These are phyloP conservation scores for Spathaspora girioi DNA, from an alignment of 805 yeast genomes.

Conservation along the genomic window DNA sequence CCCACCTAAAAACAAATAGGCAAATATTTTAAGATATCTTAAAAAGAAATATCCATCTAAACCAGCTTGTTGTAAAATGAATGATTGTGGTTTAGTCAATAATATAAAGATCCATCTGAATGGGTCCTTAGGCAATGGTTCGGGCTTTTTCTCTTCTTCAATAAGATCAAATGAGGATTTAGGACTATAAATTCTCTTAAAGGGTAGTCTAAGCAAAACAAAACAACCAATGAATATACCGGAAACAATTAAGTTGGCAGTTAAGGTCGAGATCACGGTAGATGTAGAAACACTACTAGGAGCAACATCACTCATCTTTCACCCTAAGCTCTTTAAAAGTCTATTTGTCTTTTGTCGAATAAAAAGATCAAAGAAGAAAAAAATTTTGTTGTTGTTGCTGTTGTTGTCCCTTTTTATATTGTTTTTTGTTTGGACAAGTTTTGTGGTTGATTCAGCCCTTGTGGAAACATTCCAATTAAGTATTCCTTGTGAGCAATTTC, in stretches of 20 bases:
- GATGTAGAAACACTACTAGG: slow-evolving; percentile 49
- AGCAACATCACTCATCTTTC: slow-evolving; percentile 2
- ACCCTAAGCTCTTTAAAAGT: too few species aligned
- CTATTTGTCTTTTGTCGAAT: too few species aligned
- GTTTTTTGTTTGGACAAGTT: background rate
- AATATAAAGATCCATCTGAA: slow-evolving; percentile 68
- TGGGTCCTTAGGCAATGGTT: slow-evolving; percentile 67
- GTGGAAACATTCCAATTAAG: background rate
- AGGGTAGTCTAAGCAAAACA: slow-evolving; percentile 59
- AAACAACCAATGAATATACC: slow-evolving; percentile 60
- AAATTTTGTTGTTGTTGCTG: background rate
- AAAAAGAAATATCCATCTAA: slow-evolving; percentile 91
- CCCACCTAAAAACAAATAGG: slow-evolving; percentile 41
- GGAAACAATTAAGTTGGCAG: slow-evolving; percentile 65
- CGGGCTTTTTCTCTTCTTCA: slow-evolving; percentile 61
- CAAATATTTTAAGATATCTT: slow-evolving; percentile 64
- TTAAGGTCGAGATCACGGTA: slow-evolving; percentile 68
- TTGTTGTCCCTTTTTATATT: background rate
- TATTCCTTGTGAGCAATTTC: too few species aligned
- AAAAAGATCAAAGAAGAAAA: background rate
- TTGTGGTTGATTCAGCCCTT: background rate
- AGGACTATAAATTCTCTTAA: slow-evolving; percentile 79
- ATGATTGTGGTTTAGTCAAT: slow-evolving; percentile 63
- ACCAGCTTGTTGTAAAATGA: slow-evolving; percentile 82
- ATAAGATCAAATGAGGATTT: slow-evolving; percentile 63